phyloP scores from a whole-genome alignment of 2,329 filamentous ascomycete genomes.

The Pseudocercospora fijiensis region DNA sequence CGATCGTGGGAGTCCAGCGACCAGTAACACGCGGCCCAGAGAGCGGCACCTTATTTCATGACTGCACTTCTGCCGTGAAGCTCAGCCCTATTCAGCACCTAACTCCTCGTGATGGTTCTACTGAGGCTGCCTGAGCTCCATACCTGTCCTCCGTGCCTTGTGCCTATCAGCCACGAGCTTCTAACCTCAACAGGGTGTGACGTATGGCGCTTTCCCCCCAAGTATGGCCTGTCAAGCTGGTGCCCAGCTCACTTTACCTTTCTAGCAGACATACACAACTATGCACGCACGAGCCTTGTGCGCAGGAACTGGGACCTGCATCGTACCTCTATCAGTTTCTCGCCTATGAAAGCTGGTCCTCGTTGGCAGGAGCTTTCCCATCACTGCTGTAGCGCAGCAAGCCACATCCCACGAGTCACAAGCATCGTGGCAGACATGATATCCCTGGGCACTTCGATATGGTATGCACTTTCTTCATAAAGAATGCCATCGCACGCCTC shows the following conservation, averaged over 20 bases:
- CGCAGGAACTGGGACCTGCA: constrained; percentile 1
- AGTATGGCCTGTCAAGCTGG: constrained; percentile 12
- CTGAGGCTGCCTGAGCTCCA: constrained; percentile 21
- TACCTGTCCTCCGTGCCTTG: constrained; percentile 1
- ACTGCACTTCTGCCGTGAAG: constrained; percentile 4
- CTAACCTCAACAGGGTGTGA: constrained; percentile 14
- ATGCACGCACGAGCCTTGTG: constrained; percentile 2
- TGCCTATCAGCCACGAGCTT: constrained; percentile 12
- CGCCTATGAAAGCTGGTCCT: constrained; percentile 8
- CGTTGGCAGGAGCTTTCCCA: constrained; percentile 7
- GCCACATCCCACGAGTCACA: constrained; percentile 14
- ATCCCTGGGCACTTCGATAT: neutral
- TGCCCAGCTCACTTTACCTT: constrained; percentile 2
- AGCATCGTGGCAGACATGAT: neutral
- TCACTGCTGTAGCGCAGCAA: constrained; percentile 11
- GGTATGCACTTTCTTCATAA: constrained; percentile 7
- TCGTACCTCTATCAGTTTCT: constrained; percentile 4
- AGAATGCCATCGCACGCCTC: constrained; percentile 5
- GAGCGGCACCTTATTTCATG: constrained; percentile 27
- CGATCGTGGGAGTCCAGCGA: constrained; percentile 18
- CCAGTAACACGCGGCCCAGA: constrained; percentile 5
- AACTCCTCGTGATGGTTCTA: constrained; percentile 20
- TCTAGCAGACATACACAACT: neutral
- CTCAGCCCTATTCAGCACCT: neutral
- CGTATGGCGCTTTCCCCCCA: constrained; percentile 15